phyloP scores from a whole-genome alignment of 2,329 filamentous ascomycete genomes.

The Talaromyces islandicus region DNA sequence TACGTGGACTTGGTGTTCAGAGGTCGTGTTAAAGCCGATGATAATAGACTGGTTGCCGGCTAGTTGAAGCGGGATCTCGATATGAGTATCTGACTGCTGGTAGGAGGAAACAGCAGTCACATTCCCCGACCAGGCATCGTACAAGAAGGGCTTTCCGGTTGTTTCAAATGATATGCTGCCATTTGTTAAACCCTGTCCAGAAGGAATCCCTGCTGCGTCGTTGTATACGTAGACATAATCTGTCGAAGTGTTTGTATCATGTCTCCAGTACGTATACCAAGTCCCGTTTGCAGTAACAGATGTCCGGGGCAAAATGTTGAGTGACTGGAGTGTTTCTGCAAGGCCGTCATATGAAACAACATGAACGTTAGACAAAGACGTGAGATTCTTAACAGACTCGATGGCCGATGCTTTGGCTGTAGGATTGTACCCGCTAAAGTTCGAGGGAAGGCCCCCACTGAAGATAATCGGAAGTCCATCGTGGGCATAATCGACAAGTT shows the following conservation, averaged over 20 bases:
- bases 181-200: slow-evolving; percentile 13
- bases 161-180: slow-evolving; percentile 25
- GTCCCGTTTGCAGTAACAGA: slow-evolving; percentile 20
- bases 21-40: slow-evolving; percentile 26
- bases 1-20: not conserved
- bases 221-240: slow-evolving; percentile 40
- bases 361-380: slow-evolving; percentile 29
- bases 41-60: slow-evolving; percentile 36
- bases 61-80: slow-evolving; percentile 29
- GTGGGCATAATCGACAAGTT: slow-evolving; percentile 30
- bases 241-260: slow-evolving; percentile 17
- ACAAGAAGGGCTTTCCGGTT: slow-evolving; percentile 29
- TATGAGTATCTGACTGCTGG: slow-evolving; percentile 18
- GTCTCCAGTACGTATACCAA: slow-evolving; percentile 34
- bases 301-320: slow-evolving; percentile 28
- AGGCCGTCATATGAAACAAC: slow-evolving; percentile 23
- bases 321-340: slow-evolving; percentile 22
- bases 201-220: slow-evolving; percentile 19
- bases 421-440: slow-evolving; percentile 14
- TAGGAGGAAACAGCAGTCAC: slow-evolving; percentile 28
- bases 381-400: slow-evolving; percentile 19
- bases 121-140: slow-evolving; percentile 41
- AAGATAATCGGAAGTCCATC: slow-evolving; percentile 41
- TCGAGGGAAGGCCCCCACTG: slow-evolving; percentile 26
- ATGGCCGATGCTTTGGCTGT: slow-evolving; percentile 12